phyloP scores from a whole-genome alignment of 2,329 filamentous ascomycete species.

The Apiospora arundinis region DNA sequence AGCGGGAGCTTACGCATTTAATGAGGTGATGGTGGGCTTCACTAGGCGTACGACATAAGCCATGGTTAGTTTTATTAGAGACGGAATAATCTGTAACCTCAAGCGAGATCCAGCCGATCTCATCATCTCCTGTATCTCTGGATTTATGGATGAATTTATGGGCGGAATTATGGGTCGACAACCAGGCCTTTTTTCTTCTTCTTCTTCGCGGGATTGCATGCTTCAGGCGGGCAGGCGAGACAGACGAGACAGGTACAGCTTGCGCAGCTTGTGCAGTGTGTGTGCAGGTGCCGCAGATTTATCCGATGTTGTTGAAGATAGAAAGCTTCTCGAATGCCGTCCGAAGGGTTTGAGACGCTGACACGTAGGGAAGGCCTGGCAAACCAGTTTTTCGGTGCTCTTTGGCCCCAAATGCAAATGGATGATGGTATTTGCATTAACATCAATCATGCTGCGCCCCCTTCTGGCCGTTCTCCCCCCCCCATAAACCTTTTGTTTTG shows the following conservation, averaged over 20 bases:
- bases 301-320: background rate
- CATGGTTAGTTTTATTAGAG: conserved; percentile 4
- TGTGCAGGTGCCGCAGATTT: background rate
- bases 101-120: background rate
- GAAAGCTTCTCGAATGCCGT: conserved; percentile 5
- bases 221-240: too few species aligned
- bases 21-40: background rate
- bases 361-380: background rate
- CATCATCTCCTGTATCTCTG: background rate
- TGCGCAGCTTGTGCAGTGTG: too few species aligned
- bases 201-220: too few species aligned
- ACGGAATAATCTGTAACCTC: conserved; percentile 4
- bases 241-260: too few species aligned
- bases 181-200: too few species aligned
- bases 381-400: conserved; percentile 9
- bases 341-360: conserved; percentile 1
- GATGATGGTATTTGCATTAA: conserved; percentile 7
- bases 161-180: background rate
- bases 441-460: background rate
- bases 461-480: background rate
- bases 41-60: background rate
- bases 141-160: background rate
- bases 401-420: background rate
- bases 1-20: background rate
- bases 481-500: background rate